Conservation (phyloP, 2,329 filamentous ascomycete species). For the Pseudogymnoascus verrucosus region DNA sequence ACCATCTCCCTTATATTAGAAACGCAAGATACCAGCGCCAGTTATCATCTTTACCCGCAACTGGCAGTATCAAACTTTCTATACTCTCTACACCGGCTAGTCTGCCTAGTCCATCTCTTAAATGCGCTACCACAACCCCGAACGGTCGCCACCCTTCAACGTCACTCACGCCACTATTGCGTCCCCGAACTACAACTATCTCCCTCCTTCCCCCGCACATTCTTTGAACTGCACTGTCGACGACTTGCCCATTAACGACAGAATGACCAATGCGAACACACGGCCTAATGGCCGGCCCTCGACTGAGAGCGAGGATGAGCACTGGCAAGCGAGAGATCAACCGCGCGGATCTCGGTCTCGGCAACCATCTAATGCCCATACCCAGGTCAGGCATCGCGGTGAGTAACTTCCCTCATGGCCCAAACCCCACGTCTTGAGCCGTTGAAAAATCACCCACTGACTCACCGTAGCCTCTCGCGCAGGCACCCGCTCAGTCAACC, state of each 20-base stretch:
- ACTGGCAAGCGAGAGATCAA: background rate
- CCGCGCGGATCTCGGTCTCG: background rate
- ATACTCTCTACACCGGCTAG: background rate
- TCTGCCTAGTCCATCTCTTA: background rate
- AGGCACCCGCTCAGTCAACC: conserved; percentile 72
- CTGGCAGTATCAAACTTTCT: background rate
- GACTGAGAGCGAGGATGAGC: background rate
- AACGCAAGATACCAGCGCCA: background rate
- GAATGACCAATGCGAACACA: background rate
- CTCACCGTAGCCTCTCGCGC: conserved; percentile 21
- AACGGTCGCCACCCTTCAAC: background rate
- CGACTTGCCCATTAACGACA: background rate
- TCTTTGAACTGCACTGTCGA: background rate
- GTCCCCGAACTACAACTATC: background rate
- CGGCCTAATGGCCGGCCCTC: background rate
- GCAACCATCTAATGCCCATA: background rate
- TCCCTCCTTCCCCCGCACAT: background rate
- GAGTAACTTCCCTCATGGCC: background rate
- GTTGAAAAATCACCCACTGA: background rate
- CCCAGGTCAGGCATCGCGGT: background rate
- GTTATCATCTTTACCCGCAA: background rate
- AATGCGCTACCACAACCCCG: background rate
- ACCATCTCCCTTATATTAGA: background rate
- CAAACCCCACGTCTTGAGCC: background rate
- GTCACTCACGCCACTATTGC: background rate